Evolutionary conservation across 1,139 yeast species (phyloP).

Genomic region (Arxiozyma heterogenica): DNA sequence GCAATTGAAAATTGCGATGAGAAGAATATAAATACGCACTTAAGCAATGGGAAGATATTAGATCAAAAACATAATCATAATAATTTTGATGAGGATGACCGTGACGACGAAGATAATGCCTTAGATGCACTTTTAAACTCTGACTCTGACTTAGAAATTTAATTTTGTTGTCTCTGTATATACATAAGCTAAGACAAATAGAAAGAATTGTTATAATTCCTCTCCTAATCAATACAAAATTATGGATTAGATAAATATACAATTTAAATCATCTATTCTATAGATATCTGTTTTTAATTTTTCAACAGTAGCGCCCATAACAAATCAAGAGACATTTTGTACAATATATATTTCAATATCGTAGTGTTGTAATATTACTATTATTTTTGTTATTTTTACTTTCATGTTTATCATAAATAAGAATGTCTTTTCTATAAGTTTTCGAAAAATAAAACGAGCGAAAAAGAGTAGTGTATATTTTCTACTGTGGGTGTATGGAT

Average conservation of each 20-base stretch:
- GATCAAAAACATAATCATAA: no score
- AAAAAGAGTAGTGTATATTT: no score
- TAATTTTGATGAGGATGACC: neutral
- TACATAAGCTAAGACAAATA: neutral
- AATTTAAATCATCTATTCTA: neutral
- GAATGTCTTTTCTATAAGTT: neutral
- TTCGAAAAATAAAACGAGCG: no score
- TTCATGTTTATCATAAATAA: no score
- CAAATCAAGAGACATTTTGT: neutral
- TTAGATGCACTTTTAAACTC: constrained; percentile 14
- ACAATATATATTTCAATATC: neutral
- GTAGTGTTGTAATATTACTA: neutral
- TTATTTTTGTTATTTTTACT: no score
- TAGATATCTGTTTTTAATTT: no score
- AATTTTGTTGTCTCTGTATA: neutral
- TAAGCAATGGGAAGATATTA: constrained; percentile 2
- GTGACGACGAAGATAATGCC: neutral
- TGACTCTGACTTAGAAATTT: constrained; percentile 15
- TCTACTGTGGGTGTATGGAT: no score
- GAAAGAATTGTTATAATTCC: neutral
- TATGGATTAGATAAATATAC: neutral
- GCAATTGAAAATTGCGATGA: neutral
- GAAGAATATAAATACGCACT: neutral
- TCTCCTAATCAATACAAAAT: neutral
- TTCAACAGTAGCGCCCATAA: neutral